These are phyloP conservation scores for Physaria fendleri DNA, from an alignment of 345 rosid genomes.

Conservation along the genomic window DNA sequence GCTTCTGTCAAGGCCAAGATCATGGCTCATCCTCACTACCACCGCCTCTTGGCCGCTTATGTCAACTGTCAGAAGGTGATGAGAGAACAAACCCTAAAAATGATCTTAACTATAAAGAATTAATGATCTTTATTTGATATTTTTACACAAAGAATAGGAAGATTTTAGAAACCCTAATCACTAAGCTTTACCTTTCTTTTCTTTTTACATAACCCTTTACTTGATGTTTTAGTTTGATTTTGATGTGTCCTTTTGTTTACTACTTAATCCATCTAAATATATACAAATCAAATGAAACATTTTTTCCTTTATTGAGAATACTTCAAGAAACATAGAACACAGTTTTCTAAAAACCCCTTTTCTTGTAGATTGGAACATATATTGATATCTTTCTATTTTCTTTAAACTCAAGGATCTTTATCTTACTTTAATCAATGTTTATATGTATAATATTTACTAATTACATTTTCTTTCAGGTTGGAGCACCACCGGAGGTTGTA, in stretches of 20 bases:
- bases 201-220: constrained; percentile 16
- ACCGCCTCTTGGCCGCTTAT: constrained; percentile 85
- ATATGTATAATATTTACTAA: neutral
- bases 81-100: neutral
- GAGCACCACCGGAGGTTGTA: constrained; percentile 90
- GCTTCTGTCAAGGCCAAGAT: constrained; percentile 72
- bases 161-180: constrained; percentile 25
- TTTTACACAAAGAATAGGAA: neutral
- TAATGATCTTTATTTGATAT: neutral
- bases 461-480: constrained; percentile 45
- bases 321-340: neutral
- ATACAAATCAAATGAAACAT: neutral
- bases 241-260: constrained; percentile 18
- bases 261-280: constrained; percentile 1
- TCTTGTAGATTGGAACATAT: neutral
- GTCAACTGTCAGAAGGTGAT: constrained; percentile 92
- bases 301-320: neutral
- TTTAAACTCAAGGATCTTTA: neutral
- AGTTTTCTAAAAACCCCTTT: neutral
- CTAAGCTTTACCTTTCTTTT: constrained; percentile 8
- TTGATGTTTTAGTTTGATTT: constrained; percentile 29
- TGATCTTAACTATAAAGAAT: neutral
- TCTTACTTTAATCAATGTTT: neutral
- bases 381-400: neutral
- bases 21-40: constrained; percentile 98